phyloP scores from a whole-genome alignment of 2,329 filamentous ascomycete species.

The Pezicula neosporulosa region DNA sequence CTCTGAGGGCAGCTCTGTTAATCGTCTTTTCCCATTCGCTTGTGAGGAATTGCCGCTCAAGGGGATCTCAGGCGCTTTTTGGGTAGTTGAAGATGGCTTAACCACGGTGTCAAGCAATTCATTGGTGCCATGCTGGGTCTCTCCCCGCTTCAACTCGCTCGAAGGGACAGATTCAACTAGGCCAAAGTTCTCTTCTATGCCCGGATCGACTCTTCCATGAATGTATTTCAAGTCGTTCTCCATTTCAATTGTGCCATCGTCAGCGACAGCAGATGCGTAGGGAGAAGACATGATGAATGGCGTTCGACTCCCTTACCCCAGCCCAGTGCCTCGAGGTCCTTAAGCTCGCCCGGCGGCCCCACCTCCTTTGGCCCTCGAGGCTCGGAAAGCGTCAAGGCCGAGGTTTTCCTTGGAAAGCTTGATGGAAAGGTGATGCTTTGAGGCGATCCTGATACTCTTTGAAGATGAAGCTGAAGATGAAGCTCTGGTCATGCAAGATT shows the following conservation, averaged over 20 bases:
- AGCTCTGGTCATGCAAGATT: too few species aligned
- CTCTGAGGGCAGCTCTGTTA: conserved; percentile 67
- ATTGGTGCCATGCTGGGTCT: neutral
- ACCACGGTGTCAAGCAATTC: too few species aligned
- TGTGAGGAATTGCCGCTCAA: too few species aligned
- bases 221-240: conserved; percentile 3
- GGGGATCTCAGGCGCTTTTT: too few species aligned
- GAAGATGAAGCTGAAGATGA: too few species aligned
- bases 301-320: neutral
- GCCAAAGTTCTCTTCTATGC: neutral
- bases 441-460: too few species aligned
- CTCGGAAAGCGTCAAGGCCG: conserved; percentile 4
- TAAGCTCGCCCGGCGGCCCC: neutral
- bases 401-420: too few species aligned
- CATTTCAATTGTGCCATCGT: neutral
- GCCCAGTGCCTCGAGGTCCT: neutral
- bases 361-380: conserved; percentile 1
- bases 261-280: neutral
- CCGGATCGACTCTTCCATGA: conserved; percentile 2
- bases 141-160: neutral
- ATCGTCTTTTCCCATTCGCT: neutral
- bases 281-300: neutral
- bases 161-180: neutral
- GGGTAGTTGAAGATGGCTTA: too few species aligned
- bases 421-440: too few species aligned